Conservation (phyloP, 2,329 filamentous ascomycete genomes). For the Lasiodiplodia hormozganensis region DNA sequence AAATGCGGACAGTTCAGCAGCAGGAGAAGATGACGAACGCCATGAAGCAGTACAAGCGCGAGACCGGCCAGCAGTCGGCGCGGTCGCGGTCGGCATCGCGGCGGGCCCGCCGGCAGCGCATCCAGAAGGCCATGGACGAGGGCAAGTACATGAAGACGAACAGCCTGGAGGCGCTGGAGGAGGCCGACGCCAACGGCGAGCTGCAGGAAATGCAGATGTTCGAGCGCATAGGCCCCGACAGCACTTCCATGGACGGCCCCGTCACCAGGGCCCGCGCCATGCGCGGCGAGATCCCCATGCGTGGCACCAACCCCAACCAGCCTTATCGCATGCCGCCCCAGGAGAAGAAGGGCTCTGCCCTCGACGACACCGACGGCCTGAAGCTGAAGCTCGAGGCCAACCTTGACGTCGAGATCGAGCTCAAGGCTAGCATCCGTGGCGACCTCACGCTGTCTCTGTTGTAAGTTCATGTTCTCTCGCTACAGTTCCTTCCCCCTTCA, state of each 20-base stretch:
- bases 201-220: conserved; percentile 58
- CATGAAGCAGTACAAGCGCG: conserved; percentile 47
- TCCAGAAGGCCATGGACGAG: conserved; percentile 52
- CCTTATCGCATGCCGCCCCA: conserved; percentile 49
- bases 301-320: conserved; percentile 59
- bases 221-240: conserved; percentile 62
- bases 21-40: conserved; percentile 55
- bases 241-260: conserved; percentile 63
- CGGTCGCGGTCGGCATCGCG: conserved; percentile 56
- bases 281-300: conserved; percentile 62
- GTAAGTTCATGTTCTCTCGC: conserved; percentile 59
- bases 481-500: background rate
- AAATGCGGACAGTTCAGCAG: conserved; percentile 53
- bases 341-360: conserved; percentile 51
- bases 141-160: conserved; percentile 61
- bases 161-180: conserved; percentile 57
- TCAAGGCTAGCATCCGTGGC: conserved; percentile 85
- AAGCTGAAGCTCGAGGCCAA: conserved; percentile 78
- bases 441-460: conserved; percentile 80
- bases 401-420: conserved; percentile 81
- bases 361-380: conserved; percentile 68
- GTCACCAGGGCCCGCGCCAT: conserved; percentile 61
- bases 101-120: conserved; percentile 54
- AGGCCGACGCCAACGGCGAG: conserved; percentile 59
- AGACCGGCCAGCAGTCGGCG: conserved; percentile 49